Conservation (phyloP, 1,284 basidiomycete genomes). For the Ustilago shanxiensis region DNA sequence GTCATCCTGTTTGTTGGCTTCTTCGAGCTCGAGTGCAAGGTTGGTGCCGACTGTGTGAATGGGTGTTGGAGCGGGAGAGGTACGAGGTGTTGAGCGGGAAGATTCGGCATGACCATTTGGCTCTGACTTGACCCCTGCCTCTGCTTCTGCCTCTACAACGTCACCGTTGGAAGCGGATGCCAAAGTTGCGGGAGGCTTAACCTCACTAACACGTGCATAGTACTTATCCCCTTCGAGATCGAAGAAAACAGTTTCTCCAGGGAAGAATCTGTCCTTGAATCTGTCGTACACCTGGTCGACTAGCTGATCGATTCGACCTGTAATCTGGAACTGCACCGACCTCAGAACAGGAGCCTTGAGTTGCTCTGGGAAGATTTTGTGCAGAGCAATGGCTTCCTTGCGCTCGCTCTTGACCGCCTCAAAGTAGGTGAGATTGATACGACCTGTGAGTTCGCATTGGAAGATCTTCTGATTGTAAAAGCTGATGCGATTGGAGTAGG, state of each 20-base stretch:
- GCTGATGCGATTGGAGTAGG: constrained; percentile 88
- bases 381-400: constrained; percentile 86
- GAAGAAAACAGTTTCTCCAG: constrained; percentile 76
- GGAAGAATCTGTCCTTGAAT: constrained; percentile 93
- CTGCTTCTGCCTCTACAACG: background rate
- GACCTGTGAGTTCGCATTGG: constrained; percentile 94
- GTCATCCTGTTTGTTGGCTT: constrained; percentile 81
- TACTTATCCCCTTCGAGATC: constrained; percentile 74
- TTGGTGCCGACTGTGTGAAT: constrained; percentile 82
- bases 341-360: constrained; percentile 90
- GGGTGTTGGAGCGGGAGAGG: constrained; percentile 13
- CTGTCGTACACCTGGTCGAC: constrained; percentile 94
- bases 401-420: constrained; percentile 91
- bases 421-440: constrained; percentile 92
- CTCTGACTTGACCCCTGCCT: constrained; percentile 23
- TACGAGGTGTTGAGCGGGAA: constrained; percentile 15
- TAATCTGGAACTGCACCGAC: constrained; percentile 90
- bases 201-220: constrained; percentile 80
- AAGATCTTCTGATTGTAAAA: constrained; percentile 94
- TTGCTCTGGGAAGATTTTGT: constrained; percentile 89
- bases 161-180: background rate
- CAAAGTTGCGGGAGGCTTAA: constrained; percentile 75
- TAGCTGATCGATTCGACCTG: constrained; percentile 92
- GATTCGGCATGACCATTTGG: constrained; percentile 38
- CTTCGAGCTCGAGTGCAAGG: constrained; percentile 80